Evolutionary conservation across 768 basidiomycete species (phyloP).

Genomic region (Trametes villosa): DNA sequence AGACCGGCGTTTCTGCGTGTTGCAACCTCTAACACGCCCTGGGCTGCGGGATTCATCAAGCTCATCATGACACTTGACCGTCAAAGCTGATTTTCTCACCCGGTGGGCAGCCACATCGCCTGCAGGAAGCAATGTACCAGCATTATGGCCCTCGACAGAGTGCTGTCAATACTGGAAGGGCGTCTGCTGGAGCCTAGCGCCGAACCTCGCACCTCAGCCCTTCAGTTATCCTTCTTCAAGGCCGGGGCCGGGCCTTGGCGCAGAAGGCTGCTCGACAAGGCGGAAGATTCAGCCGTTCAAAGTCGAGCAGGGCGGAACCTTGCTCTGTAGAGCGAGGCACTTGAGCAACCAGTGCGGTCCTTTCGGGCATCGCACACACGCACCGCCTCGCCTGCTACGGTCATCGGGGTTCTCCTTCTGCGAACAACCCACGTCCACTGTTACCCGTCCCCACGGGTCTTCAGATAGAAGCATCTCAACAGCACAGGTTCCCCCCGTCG

Average conservation of each 20-base stretch:
- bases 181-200: no score
- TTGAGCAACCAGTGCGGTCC: no score
- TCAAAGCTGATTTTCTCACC: conserved; percentile 2
- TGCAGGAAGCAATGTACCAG: background rate
- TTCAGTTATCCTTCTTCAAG: no score
- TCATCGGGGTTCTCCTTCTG: background rate
- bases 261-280: no score
- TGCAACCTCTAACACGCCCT: background rate
- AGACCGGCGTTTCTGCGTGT: background rate
- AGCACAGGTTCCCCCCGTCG: conserved; percentile 4
- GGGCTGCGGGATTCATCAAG: background rate
- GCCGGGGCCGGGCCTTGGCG: no score
- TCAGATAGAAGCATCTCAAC: conserved; percentile 5
- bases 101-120: background rate
- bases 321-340: no score
- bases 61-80: background rate
- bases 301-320: no score
- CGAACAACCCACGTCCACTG: background rate
- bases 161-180: background rate
- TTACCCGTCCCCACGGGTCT: background rate
- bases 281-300: no score
- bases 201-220: no score
- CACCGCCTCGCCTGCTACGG: conserved; percentile 4
- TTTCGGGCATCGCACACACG: background rate
- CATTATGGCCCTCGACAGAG: background rate